These are phyloP conservation scores for Ogataea chonburiensis DNA, from an alignment of 805 yeast species.

Conservation along the genomic window DNA sequence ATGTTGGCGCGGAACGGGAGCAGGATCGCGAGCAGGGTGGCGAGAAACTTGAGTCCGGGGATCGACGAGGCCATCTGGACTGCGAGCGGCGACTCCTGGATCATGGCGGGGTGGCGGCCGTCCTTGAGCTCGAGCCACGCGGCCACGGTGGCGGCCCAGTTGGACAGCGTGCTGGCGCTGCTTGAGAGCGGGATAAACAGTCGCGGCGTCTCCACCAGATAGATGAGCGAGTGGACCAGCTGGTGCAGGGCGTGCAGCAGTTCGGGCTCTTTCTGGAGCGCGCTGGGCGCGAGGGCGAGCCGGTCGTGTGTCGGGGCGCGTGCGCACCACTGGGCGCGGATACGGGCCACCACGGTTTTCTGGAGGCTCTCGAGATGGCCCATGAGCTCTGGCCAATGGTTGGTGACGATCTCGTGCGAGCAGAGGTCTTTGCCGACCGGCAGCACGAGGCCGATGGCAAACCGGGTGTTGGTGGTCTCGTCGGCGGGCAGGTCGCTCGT, in stretches of 20 bases:
- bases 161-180: slow-evolving; percentile 40
- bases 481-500: slow-evolving; percentile 28
- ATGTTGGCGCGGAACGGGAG: slow-evolving; percentile 39
- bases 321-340: too few species aligned
- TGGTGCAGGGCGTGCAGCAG: slow-evolving; percentile 37
- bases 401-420: slow-evolving; percentile 42
- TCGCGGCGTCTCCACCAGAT: slow-evolving; percentile 45
- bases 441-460: slow-evolving; percentile 48
- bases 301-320: slow-evolving; percentile 32
- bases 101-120: slow-evolving; percentile 27
- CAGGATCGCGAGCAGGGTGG: slow-evolving; percentile 46
- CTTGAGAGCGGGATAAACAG: slow-evolving; percentile 42
- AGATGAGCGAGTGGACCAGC: slow-evolving; percentile 39
- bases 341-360: slow-evolving; percentile 36
- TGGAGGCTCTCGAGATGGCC: slow-evolving; percentile 41
- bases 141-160: slow-evolving; percentile 52
- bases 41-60: slow-evolving; percentile 39
- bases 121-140: slow-evolving; percentile 59
- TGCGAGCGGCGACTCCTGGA: slow-evolving; percentile 10
- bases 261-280: slow-evolving; percentile 46
- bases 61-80: slow-evolving; percentile 5
- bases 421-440: slow-evolving; percentile 38
- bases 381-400: slow-evolving; percentile 50
- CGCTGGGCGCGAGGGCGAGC: slow-evolving; percentile 35
- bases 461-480: slow-evolving; percentile 32